Percentiles rank a stretch among this genome's conserved stretches.
These are phyloP conservation scores for Penicillium flavigenum DNA, from an alignment of 495 filamentous ascomycete species.

Conservation along the genomic window DNA sequence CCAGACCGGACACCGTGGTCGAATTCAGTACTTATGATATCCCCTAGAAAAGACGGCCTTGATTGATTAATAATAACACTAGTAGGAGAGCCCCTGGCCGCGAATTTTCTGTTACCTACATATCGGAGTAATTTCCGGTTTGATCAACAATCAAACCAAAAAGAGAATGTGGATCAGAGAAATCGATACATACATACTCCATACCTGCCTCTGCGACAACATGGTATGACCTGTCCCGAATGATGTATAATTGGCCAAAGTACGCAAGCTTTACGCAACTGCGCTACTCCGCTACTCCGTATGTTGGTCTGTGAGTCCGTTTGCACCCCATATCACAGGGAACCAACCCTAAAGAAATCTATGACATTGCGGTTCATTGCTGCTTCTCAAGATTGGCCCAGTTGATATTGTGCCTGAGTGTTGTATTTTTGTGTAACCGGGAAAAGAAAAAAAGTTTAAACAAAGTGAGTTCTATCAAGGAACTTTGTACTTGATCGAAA, in stretches of 20 bases:
- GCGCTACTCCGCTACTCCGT: background rate
- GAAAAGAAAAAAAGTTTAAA: background rate
- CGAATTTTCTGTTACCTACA: background rate
- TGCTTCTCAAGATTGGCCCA: constrained; percentile 1
- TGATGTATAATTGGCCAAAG: background rate
- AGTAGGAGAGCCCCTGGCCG: background rate
- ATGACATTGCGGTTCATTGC: background rate
- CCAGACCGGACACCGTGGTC: background rate
- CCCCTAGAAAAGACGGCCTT: background rate
- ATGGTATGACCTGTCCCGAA: background rate
- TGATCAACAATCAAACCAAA: constrained; percentile 11
- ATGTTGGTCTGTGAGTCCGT: background rate
- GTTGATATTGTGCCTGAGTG: background rate
- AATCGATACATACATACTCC: background rate
- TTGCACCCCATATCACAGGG: background rate
- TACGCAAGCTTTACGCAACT: background rate
- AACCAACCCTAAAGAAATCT: background rate
- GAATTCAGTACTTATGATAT: constrained; percentile 2
- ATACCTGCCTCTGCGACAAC: background rate
- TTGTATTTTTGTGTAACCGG: background rate
- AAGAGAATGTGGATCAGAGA: constrained; percentile 1
- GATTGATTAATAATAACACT: background rate
- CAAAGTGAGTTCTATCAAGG: background rate
- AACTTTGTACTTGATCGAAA: background rate
- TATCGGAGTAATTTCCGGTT: constrained; percentile 7